Base-by-base conservation (phyloP, 352 stramenopile species). In the Pythium volutum region DNA sequence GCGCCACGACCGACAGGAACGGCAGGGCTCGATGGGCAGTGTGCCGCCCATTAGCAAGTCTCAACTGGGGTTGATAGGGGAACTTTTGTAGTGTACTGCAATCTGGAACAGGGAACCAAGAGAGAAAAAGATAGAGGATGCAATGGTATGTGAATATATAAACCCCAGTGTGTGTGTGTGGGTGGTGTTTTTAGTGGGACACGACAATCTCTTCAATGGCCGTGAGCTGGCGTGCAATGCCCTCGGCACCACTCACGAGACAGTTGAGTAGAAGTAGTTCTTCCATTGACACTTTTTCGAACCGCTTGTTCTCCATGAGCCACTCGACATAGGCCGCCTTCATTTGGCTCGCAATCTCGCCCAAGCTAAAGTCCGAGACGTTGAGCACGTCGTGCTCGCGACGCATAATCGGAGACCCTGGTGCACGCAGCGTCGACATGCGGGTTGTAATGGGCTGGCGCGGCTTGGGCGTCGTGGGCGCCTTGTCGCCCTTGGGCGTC, bases 331-430 rank as follows among this genome's bases (percentile, higher is more conserved):
- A 92, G 8, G 81, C 75, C 46, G 77, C 67, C 54, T 91, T 90
- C 79, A 94, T 89, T 47, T 74, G 64, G 11, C 68, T 64, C 0
- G 84, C 82, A 25, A 91, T 89, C 27, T 92, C 82, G 31, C 70
- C 73, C 8, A 89, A 75, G 12, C 71, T 81, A 39, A 93, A 93
- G 57, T 90, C 84, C 34, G 89, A 83, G 2, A 93, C 79, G 59
- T 92, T 92, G 10, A 92, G 52, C 38, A 94, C 77, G 29, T 94
- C 82, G 71, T 92, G 84, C 33, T 89, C 67, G n/a, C 79, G 76
- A 27, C 78, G 76, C 76, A 91, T 89, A 55, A 60, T 64, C 2
- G 62, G 81, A 15, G 82, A 91, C 18, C 69, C 69, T 23, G 71
- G 65, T 8, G 34, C 56, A 42, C 62, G 55, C 2, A 60, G 12